Evolutionary conservation across 352 stramenopile species (phyloP), one percentile per base, ranked within the genome.

Genomic region (Phytophthora pisi): DNA sequence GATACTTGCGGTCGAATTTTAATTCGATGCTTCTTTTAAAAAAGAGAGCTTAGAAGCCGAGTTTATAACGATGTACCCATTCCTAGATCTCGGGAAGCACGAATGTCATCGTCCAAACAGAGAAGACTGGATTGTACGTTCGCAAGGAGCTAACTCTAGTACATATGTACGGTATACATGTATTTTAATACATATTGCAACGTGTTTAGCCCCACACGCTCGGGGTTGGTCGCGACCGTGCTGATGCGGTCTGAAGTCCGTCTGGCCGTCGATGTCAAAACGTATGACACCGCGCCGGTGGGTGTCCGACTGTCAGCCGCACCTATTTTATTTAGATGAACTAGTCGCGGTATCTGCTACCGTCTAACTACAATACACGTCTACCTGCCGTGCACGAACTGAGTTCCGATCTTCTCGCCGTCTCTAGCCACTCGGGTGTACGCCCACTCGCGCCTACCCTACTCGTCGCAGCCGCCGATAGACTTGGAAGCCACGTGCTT

Each of bases 381-480:
- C 38, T 45, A 18, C 5, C 16, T 18, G 16, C 11, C 38, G 38
- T 45, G 5, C 13, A 45, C 15, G 38, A 45, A 18, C 4, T 20
- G 38, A 9, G 38, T 3, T 45, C 38, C 15, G 38, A 6, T 15
- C 38, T 18, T 45, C 5, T 8, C 16, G 13, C 13, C 38, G 11
- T 20, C 38, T 45, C 38, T 45, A 18, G 38, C 18, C 45, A 51
- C 45, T 51, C 45, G 45, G 45, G 42, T 26, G 45, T 50, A 26
- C 45, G 45, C 45, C 45, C 45, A 51, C 45, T 28, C 45, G 20
- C n/a, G 18, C 45, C 45, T 51, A 26, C 45, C 45, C 45, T 51
- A 51, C 45, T 51, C n/a, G 45, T 51, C 16, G 6, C 45, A 51
- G 45, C 45, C 45, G 45, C 20, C 38, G 16, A 45, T 11, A 45